A percentile compares a stretch with the other conserved stretches of the same genome.
Conservation (phyloP, 768 basidiomycete species). For the Tylopilus felleus region DNA sequence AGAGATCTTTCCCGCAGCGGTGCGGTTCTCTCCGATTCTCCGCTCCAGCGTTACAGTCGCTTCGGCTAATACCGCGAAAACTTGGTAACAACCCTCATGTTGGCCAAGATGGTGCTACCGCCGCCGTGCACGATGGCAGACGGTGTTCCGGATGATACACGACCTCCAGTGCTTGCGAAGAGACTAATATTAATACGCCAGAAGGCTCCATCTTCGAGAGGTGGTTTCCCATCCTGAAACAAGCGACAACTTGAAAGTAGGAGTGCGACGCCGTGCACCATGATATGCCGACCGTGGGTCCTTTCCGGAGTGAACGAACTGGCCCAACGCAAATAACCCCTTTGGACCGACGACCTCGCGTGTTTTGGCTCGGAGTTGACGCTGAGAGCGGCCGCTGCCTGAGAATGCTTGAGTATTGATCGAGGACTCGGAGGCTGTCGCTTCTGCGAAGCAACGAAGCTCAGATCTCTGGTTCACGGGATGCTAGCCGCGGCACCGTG, state of each 20-base stretch:
- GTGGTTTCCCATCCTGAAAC: constrained; percentile 39
- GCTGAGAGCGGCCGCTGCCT: constrained; percentile 20
- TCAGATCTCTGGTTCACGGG: neutral
- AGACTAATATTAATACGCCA: neutral
- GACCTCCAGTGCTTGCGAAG: neutral
- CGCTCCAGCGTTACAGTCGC: constrained; percentile 9
- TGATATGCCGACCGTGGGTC: constrained; percentile 35
- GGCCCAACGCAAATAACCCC: constrained; percentile 15
- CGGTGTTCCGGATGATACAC: constrained; percentile 3
- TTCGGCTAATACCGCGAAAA: neutral
- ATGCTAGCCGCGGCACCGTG: neutral
- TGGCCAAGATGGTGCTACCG: neutral
- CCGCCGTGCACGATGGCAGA: constrained; percentile 1
- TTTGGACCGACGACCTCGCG: constrained; percentile 13
- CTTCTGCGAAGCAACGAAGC: too few relatives aligned
- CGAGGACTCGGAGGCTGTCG: too few relatives aligned
- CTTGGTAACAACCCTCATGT: constrained; percentile 8
- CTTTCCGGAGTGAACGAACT: constrained; percentile 26
- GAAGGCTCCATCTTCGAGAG: constrained; percentile 20
- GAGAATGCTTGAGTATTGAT: constrained; percentile 16
- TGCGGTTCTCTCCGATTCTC: neutral
- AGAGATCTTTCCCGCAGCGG: neutral
- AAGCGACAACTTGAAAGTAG: constrained; percentile 42
- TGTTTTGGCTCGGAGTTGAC: constrained; percentile 13
- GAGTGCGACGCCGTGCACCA: constrained; percentile 32